Percentiles rank a stretch among this genome's conserved stretches.
These are phyloP conservation scores for Vigna trinervia DNA, from an alignment of 306 rosid species.

Conservation along the genomic window DNA sequence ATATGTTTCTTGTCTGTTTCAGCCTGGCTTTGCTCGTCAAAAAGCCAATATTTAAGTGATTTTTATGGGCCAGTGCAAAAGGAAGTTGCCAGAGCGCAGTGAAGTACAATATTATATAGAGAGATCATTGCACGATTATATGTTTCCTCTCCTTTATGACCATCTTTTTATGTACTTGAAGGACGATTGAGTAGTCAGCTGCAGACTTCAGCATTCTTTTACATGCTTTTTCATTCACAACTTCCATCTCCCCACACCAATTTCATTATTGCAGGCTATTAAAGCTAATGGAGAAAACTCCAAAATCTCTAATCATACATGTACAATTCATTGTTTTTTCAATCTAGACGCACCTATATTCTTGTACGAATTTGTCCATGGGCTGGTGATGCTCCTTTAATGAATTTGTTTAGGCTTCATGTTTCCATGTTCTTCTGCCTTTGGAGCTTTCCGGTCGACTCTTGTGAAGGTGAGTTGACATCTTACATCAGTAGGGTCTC, in stretches of 20 bases:
- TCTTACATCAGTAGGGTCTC: neutral
- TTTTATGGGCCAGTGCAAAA: conserved; percentile 32
- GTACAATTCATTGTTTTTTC: conserved; percentile 45
- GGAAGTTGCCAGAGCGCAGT: conserved; percentile 36
- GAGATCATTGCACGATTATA: conserved; percentile 32
- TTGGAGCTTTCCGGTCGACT: conserved; percentile 8
- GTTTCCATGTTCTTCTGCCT: conserved; percentile 13
- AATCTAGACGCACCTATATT: neutral
- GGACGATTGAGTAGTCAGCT: conserved; percentile 40
- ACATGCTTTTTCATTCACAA: conserved; percentile 32
- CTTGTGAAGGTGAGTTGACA: neutral
- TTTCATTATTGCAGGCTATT: conserved; percentile 14
- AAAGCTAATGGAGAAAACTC: conserved; percentile 30
- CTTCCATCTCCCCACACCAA: neutral
- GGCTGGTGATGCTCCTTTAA: conserved; percentile 18
- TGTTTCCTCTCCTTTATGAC: conserved; percentile 39
- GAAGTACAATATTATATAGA: conserved; percentile 32
- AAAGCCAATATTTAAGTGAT: conserved; percentile 59
- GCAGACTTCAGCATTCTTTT: conserved; percentile 29
- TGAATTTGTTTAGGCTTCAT: conserved; percentile 32
- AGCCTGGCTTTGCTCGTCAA: conserved; percentile 97
- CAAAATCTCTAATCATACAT: conserved; percentile 8
- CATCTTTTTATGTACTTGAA: conserved; percentile 42
- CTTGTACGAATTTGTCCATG: conserved; percentile 20
- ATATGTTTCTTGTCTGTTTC: conserved; percentile 57